Percentiles rank a stretch among this genome's conserved stretches.
phyloP scores from a whole-genome alignment of 1,284 basidiomycete species.

The Paramarasmius palmivorus region DNA sequence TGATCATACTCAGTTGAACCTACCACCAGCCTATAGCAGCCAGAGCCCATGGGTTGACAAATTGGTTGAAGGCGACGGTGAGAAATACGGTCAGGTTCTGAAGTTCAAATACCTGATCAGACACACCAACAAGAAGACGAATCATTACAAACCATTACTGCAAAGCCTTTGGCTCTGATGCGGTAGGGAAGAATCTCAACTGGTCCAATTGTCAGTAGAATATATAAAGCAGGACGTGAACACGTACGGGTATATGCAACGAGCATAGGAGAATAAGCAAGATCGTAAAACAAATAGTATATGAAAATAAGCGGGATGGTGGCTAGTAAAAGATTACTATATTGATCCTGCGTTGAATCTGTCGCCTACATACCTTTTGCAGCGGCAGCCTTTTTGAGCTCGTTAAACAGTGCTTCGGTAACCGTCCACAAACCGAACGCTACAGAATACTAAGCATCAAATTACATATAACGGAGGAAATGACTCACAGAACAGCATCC shows the following conservation, averaged over 20 bases:
- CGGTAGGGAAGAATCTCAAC: slow-evolving; percentile 41
- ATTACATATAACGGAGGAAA: background rate
- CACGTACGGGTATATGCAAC: slow-evolving; percentile 63
- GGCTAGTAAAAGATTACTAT: slow-evolving; percentile 31
- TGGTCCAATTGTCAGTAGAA: too few species aligned
- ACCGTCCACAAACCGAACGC: slow-evolving; percentile 62
- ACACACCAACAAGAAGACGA: slow-evolving; percentile 1
- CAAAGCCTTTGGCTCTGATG: slow-evolving; percentile 69
- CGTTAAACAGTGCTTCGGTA: slow-evolving; percentile 58
- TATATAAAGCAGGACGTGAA: too few species aligned
- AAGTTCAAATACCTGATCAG: background rate
- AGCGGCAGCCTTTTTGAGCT: slow-evolving; percentile 43
- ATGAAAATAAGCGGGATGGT: slow-evolving; percentile 74
- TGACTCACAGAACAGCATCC: slow-evolving; percentile 59
- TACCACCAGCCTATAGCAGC: slow-evolving; percentile 62
- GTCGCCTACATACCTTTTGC: slow-evolving; percentile 46
- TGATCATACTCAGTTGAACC: too few species aligned
- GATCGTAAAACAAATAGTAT: slow-evolving; percentile 68
- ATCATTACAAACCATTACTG: slow-evolving; percentile 51
- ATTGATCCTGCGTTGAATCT: background rate
- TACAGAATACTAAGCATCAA: slow-evolving; percentile 20
- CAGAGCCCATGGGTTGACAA: slow-evolving; percentile 65
- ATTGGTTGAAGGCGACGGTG: slow-evolving; percentile 69
- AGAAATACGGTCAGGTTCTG: slow-evolving; percentile 60
- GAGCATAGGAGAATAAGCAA: slow-evolving; percentile 66